Conservation (phyloP, 2,329 filamentous ascomycete genomes). For the Aspergillus sp. region DNA sequence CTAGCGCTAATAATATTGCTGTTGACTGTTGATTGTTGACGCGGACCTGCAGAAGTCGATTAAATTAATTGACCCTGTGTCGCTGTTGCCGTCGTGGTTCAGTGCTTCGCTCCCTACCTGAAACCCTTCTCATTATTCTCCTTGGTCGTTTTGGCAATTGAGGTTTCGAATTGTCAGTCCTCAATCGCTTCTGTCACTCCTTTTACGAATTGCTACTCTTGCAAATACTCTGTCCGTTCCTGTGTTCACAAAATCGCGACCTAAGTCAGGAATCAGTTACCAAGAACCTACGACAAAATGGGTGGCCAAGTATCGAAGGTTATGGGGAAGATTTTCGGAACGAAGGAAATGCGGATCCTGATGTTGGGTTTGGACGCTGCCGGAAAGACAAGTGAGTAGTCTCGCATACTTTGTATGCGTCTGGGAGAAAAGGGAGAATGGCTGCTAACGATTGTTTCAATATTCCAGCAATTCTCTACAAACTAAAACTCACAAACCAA, state of each 20-base stretch:
- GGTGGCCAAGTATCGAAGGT: conserved; percentile 90
- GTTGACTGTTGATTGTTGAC: conserved; percentile 4
- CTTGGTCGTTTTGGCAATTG: neutral
- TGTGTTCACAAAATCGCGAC: too few species aligned
- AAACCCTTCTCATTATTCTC: neutral
- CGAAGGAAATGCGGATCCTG: conserved; percentile 96
- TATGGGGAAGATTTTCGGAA: conserved; percentile 98
- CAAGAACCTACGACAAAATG: conserved; percentile 50
- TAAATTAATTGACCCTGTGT: conserved; percentile 3
- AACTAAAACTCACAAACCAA: conserved; percentile 87
- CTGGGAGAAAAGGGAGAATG: neutral
- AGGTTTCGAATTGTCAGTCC: neutral
- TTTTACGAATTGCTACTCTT: neutral
- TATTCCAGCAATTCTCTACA: conserved; percentile 74
- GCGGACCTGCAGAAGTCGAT: conserved; percentile 3
- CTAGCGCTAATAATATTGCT: conserved; percentile 5
- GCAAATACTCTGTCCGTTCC: neutral
- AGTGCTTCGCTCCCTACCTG: neutral
- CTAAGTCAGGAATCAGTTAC: conserved; percentile 7
- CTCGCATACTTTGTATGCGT: neutral
- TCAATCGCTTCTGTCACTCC: neutral
- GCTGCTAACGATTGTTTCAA: neutral
- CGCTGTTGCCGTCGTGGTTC: neutral
- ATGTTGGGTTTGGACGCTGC: conserved; percentile 98
- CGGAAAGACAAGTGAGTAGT: conserved; percentile 72